phyloP scores from a whole-genome alignment of 2,329 filamentous ascomycete genomes.

The Herpotrichia juniperi region DNA sequence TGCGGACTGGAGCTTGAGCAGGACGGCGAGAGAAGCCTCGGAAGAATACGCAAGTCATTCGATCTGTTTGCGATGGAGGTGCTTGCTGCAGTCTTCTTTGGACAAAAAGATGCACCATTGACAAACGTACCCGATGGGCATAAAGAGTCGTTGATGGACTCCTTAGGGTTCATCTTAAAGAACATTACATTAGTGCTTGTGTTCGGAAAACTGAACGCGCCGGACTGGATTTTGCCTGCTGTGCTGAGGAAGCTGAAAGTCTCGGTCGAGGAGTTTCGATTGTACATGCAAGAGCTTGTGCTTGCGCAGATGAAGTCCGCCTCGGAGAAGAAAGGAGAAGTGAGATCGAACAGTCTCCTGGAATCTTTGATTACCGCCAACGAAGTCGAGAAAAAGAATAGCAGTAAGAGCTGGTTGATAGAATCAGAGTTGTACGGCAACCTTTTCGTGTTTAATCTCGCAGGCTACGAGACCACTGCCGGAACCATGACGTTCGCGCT shows the following conservation, averaged over 20 bases:
- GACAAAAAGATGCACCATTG: constrained; percentile 13
- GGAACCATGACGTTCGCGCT: constrained; percentile 52
- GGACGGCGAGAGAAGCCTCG: constrained; percentile 7
- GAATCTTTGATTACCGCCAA: constrained; percentile 22
- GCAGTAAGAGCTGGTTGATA: constrained; percentile 1
- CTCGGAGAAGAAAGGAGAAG: constrained; percentile 4
- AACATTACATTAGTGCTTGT: constrained; percentile 19
- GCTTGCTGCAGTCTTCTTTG: constrained; percentile 20
- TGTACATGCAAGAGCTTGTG: constrained; percentile 26
- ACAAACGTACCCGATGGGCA: constrained; percentile 13
- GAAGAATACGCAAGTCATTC: constrained; percentile 11
- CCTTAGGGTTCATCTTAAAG: constrained; percentile 20
- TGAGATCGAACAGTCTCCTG: constrained; percentile 28
- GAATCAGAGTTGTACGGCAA: constrained; percentile 24
- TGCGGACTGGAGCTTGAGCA: constrained; percentile 8
- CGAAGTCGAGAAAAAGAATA: constrained; percentile 21
- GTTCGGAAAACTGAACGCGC: constrained; percentile 19
- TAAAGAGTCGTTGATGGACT: constrained; percentile 21
- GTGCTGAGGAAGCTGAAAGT: constrained; percentile 15
- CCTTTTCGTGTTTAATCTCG: constrained; percentile 22
- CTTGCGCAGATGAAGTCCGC: constrained; percentile 16
- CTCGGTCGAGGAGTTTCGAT: constrained; percentile 15
- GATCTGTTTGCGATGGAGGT: constrained; percentile 18
- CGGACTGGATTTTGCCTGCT: constrained; percentile 18
- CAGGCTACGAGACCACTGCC: constrained; percentile 42